These are phyloP conservation scores for Erodium chrysanthum DNA, from an alignment of 441 rosid genomes.

Conservation along the genomic window DNA sequence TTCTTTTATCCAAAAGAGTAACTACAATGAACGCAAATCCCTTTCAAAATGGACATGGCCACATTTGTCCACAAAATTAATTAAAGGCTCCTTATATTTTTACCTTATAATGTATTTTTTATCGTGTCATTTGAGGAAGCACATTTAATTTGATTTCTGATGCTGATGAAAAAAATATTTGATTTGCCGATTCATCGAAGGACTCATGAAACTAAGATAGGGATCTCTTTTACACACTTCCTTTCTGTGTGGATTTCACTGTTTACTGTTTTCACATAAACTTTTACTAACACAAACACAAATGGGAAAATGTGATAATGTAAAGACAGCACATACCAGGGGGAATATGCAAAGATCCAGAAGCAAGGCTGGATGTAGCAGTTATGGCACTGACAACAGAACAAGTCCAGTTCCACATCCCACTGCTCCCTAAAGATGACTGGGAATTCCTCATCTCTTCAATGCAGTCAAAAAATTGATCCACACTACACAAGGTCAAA, in stretches of 20 bases:
- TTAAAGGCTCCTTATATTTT: neutral
- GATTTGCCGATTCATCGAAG: too few relatives aligned
- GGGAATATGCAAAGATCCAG: conserved; percentile 78
- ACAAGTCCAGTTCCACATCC: conserved; percentile 95
- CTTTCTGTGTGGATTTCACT: neutral
- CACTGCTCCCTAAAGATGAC: conserved; percentile 82
- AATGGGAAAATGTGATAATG: conserved; percentile 6
- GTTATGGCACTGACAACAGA: conserved; percentile 95
- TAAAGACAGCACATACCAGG: conserved; percentile 42
- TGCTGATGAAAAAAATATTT: neutral
- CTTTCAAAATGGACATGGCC: neutral
- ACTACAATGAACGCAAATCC: too few relatives aligned
- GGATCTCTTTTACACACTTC: neutral
- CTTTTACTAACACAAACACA: neutral
- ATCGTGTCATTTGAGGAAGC: neutral
- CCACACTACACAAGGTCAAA: conserved; percentile 55
- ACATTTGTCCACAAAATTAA: conserved; percentile 1
- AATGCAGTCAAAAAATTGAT: conserved; percentile 93
- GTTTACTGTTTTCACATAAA: neutral
- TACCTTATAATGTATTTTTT: neutral
- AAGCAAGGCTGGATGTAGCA: conserved; percentile 98
- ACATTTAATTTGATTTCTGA: neutral
- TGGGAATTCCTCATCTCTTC: conserved; percentile 88
- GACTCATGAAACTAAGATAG: neutral
- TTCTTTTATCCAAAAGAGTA: too few relatives aligned